A percentile compares a stretch with the other conserved stretches of the same genome.
Evolutionary conservation across 1,284 basidiomycete genomes (phyloP).

Genomic region (Wallemia hederae): DNA sequence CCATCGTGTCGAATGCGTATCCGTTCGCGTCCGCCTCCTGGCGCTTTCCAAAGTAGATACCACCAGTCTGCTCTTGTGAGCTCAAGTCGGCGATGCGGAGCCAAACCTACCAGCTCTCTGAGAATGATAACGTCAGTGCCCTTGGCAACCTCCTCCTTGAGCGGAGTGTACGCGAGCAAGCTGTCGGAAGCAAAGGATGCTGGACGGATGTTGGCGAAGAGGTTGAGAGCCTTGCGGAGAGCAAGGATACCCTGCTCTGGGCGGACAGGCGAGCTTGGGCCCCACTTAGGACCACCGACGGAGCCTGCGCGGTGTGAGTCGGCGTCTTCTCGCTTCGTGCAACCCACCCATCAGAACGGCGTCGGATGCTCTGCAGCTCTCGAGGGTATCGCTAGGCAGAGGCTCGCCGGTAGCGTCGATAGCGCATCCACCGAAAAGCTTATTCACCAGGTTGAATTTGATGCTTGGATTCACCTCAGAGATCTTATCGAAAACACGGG

Average conservation of each 20-base stretch:
- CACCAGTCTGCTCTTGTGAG: slow-evolving; percentile 27
- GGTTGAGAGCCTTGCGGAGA: slow-evolving; percentile 74
- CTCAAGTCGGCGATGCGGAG: background rate
- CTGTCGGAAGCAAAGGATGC: slow-evolving; percentile 80
- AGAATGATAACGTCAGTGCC: slow-evolving; percentile 82
- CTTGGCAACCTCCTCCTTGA: slow-evolving; percentile 55
- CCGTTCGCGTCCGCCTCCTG: slow-evolving; percentile 41
- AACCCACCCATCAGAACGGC: slow-evolving; percentile 61
- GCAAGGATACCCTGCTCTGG: slow-evolving; percentile 80
- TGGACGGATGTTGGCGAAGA: slow-evolving; percentile 95
- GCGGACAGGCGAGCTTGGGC: slow-evolving; percentile 57
- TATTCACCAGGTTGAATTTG: slow-evolving; percentile 21
- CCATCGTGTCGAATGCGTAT: slow-evolving; percentile 65
- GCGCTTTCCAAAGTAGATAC: slow-evolving; percentile 74
- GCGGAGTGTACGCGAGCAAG: slow-evolving; percentile 66
- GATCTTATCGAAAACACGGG: slow-evolving; percentile 50
- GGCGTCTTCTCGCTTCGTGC: background rate
- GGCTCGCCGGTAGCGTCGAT: slow-evolving; percentile 67
- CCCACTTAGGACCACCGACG: slow-evolving; percentile 97
- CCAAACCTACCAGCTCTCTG: slow-evolving; percentile 35
- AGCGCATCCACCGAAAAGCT: slow-evolving; percentile 73
- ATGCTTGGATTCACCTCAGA: slow-evolving; percentile 25
- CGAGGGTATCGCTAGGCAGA: slow-evolving; percentile 53
- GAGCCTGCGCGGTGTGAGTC: slow-evolving; percentile 30
- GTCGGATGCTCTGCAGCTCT: slow-evolving; percentile 64